Conservation (phyloP, 805 yeast species). For the Candida easanensis region DNA sequence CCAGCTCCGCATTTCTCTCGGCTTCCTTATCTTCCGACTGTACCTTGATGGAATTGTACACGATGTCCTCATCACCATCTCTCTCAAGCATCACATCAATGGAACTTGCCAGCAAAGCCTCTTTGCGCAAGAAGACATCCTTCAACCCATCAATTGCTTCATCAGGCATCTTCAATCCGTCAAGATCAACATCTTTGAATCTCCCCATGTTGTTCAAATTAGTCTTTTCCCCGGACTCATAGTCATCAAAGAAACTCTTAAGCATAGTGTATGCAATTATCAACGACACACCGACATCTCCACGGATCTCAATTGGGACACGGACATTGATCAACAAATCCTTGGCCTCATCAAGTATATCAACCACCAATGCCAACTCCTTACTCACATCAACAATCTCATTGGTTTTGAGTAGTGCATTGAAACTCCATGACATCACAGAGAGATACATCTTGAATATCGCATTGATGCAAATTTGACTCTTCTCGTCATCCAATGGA, state of each 20-base stretch:
- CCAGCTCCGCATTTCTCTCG: conserved; percentile 38
- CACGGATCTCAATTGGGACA: conserved; percentile 17
- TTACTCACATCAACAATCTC: conserved; percentile 20
- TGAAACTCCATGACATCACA: conserved; percentile 19
- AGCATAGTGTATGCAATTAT: conserved; percentile 21
- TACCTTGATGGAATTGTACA: conserved; percentile 22
- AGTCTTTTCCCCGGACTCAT: background rate
- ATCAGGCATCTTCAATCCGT: background rate
- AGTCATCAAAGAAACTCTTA: background rate
- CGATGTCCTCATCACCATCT: conserved; percentile 48
- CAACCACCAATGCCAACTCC: conserved; percentile 18
- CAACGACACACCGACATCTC: conserved; percentile 22
- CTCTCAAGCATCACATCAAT: conserved; percentile 42
- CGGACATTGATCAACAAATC: conserved; percentile 10
- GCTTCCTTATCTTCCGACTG: conserved; percentile 15
- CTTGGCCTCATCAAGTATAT: conserved; percentile 10
- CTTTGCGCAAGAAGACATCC: conserved; percentile 45
- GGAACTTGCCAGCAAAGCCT: conserved; percentile 39
- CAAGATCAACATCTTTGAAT: background rate
- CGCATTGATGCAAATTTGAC: conserved; percentile 1
- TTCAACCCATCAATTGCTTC: conserved; percentile 31
- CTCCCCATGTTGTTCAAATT: background rate
- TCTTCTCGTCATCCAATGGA: background rate
- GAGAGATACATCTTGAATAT: conserved; percentile 19
- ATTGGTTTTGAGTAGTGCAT: conserved; percentile 13